Evolutionary conservation across 176 grass and related monocot genomes (phyloP).

Genomic region (Rhynchospora breviuscula): DNA sequence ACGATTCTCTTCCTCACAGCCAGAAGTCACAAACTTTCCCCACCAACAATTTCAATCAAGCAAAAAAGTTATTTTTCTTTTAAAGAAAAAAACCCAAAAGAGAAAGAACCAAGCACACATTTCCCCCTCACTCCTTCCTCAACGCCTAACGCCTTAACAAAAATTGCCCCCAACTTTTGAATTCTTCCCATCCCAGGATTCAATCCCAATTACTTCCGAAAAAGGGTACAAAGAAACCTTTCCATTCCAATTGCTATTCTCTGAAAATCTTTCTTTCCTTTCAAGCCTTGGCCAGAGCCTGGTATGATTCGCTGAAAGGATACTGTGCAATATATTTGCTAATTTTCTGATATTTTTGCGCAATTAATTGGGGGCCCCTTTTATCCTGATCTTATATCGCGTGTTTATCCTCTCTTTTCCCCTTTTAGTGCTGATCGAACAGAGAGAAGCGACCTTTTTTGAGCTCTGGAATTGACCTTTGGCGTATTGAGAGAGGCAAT

Average conservation of each 20-base stretch:
- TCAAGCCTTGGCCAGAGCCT: not conserved
- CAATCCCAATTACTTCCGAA: not conserved
- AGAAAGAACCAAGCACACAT: slow-evolving; percentile 12
- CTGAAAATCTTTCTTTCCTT: not conserved
- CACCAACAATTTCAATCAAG: slow-evolving; percentile 16
- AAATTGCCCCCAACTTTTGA: not conserved
- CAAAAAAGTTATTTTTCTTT: not conserved
- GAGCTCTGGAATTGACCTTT: slow-evolving; percentile 1
- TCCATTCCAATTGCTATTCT: not conserved
- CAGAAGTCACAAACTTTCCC: slow-evolving; percentile 9
- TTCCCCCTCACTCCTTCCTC: not conserved
- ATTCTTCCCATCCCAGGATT: not conserved
- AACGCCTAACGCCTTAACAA: not conserved
- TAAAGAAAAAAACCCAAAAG: not conserved
- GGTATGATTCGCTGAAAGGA: slow-evolving; percentile 5
- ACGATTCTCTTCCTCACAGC: slow-evolving; percentile 18
- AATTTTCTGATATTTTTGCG: not conserved
- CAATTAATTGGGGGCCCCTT: slow-evolving; percentile 2
- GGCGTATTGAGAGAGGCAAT: not conserved
- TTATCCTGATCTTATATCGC: not conserved
- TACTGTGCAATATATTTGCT: not conserved
- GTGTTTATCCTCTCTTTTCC: not conserved
- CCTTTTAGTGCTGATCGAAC: slow-evolving; percentile 10
- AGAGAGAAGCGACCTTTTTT: not conserved
- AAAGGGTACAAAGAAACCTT: not conserved